These are phyloP conservation scores for Colletotrichum euphorbiae DNA, from an alignment of 2,329 filamentous ascomycete species.

Conservation along the genomic window DNA sequence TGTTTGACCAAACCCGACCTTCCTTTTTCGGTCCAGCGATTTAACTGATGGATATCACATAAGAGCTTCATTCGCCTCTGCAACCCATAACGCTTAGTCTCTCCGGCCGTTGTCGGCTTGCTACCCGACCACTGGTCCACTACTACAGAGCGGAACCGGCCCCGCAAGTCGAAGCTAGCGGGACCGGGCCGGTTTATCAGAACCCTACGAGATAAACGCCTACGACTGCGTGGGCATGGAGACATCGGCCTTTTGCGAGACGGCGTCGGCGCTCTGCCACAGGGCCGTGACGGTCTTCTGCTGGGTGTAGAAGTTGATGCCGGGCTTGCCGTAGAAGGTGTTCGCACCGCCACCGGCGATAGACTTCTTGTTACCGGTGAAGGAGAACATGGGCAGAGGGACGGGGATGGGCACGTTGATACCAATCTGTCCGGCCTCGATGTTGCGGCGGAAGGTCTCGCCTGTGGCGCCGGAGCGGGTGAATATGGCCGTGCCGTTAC, in stretches of 20 bases:
- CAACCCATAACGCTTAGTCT: constrained; percentile 1
- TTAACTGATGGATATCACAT: neutral
- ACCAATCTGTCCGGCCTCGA: constrained; percentile 87
- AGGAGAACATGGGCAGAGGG: constrained; percentile 77
- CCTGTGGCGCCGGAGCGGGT: constrained; percentile 82
- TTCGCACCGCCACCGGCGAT: constrained; percentile 91
- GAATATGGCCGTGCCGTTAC: constrained; percentile 89
- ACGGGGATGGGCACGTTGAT: constrained; percentile 87
- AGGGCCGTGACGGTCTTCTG: constrained; percentile 96
- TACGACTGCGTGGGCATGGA: constrained; percentile 78
- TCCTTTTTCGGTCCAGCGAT: constrained; percentile 4
- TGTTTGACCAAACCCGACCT: constrained; percentile 11
- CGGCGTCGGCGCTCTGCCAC: constrained; percentile 88
- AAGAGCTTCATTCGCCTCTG: neutral
- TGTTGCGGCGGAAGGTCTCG: constrained; percentile 80
- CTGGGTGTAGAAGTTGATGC: constrained; percentile 95
- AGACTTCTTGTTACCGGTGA: constrained; percentile 87
- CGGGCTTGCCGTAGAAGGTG: constrained; percentile 95
- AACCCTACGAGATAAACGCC: constrained; percentile 1
- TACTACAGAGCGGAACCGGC: neutral
- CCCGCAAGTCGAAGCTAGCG: neutral
- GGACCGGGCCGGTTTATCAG: constrained; percentile 5
- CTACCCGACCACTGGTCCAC: constrained; percentile 3
- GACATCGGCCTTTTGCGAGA: constrained; percentile 85
- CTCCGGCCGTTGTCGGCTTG: neutral